These are phyloP conservation scores for Penicillium frequentans DNA, from an alignment of 2,329 filamentous ascomycete species.

Conservation along the genomic window DNA sequence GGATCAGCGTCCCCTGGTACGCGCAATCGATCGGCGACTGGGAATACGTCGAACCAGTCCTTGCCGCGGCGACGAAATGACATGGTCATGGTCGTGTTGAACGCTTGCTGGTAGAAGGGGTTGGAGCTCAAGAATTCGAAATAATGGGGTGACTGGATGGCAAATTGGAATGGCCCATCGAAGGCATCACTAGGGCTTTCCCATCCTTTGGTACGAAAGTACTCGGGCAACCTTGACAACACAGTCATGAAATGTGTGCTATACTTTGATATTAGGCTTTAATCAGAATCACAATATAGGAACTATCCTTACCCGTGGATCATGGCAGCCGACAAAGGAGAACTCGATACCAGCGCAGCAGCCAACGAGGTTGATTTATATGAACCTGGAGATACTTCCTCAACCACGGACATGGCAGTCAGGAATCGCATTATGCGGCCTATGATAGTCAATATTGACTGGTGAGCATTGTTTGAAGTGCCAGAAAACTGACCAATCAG, in stretches of 20 bases:
- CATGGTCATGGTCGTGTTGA: slow-evolving; percentile 15
- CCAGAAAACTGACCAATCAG: slow-evolving; percentile 8
- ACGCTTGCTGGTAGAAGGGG: slow-evolving; percentile 12
- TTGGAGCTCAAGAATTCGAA: slow-evolving; percentile 12
- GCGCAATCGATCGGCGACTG: slow-evolving; percentile 4
- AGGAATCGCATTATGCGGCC: slow-evolving; percentile 12
- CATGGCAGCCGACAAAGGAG: slow-evolving; percentile 12
- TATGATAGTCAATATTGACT: background rate
- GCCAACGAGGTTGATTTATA: slow-evolving; percentile 5
- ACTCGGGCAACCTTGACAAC: slow-evolving; percentile 13
- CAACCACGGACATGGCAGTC: slow-evolving; percentile 9
- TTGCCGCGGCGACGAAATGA: slow-evolving; percentile 7
- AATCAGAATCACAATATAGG: background rate
- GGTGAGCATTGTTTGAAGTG: background rate
- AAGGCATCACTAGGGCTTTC: slow-evolving; percentile 8
- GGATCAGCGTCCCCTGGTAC: slow-evolving; percentile 1
- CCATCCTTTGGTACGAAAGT: slow-evolving; percentile 14
- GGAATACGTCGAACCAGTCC: slow-evolving; percentile 11
- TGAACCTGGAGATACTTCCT: slow-evolving; percentile 1
- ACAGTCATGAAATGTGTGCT: slow-evolving; percentile 16
- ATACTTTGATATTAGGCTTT: background rate
- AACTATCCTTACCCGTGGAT: slow-evolving; percentile 10
- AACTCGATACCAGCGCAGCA: slow-evolving; percentile 12
- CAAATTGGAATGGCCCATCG: slow-evolving; percentile 13
- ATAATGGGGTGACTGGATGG: slow-evolving; percentile 9